Base-by-base conservation (phyloP, 176 grass and related monocot species). In the Chrysopogon serrulatus region DNA sequence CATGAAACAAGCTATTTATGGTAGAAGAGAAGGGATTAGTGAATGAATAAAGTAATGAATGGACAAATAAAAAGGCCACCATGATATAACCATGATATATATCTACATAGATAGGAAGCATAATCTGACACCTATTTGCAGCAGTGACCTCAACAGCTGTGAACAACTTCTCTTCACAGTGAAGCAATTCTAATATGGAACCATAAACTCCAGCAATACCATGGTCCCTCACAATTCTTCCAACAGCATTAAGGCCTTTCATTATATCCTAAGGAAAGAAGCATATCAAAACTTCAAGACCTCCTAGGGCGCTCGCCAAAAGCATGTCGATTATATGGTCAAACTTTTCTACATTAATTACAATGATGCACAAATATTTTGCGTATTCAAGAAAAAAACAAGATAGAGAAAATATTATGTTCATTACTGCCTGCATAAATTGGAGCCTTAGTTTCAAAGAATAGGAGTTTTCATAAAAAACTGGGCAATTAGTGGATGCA, bases 81-180 rank as follows among this genome's bases (percentile, higher is more conserved):
- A n/a, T n/a, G 51, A 71, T 21, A 40, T 17, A 2, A 59, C 35
- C 15, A 53, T 33, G 10, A 10, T 33, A n/a, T 49, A 49, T 87
- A 42, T 43, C 44, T 70, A 57, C 53, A 32, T 6, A 83, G 54
- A 68, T 26, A 51, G 74, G 40, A 34, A 31, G n/a, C 34, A 39
- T 47, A 51, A 24, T 43, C 71, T 18, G 64, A 60, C 48, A 97
- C 95, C 88, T 97, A 85, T 94, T 97, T 73, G 77, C 95, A 82
- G 95, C 92, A 76, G 95, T 97, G 78, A 97, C 92, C 86, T 97
- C 95, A 85, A 97, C 95, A 86, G 95, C 90, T 66, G 90, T 97
- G 68, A 94, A 94, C 63, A 97, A 97, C 40, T 97, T 92, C 86
- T 92, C 90, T 62, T 97, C 90, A 14, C 92, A 92, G 77, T 97